phyloP scores from a whole-genome alignment of 2,329 filamentous ascomycete genomes.

The Conoideocrella luteorostrata region DNA sequence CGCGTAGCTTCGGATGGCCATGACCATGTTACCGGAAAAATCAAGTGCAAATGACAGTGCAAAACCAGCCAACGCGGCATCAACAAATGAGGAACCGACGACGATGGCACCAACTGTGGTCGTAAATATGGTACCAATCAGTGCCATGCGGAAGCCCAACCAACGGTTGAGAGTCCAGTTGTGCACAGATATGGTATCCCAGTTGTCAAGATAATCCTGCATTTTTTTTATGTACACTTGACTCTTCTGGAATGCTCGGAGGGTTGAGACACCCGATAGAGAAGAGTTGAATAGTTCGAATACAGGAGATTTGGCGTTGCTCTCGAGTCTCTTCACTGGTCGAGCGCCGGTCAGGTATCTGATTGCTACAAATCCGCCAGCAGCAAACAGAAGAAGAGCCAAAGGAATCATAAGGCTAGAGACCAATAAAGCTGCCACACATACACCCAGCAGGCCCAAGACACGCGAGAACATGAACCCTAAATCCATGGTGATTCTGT shows the following conservation, averaged over 20 bases:
- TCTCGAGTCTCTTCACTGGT: constrained; percentile 72
- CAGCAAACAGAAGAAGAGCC: constrained; percentile 48
- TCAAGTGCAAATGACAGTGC: constrained; percentile 67
- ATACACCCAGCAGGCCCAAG: constrained; percentile 57
- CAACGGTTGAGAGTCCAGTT: constrained; percentile 70
- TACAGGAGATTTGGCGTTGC: constrained; percentile 68
- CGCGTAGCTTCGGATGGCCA: constrained; percentile 61
- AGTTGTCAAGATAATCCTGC: constrained; percentile 62
- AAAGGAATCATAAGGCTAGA: constrained; percentile 60
- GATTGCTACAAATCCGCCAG: constrained; percentile 52
- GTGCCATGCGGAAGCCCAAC: constrained; percentile 66
- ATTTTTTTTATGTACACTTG: constrained; percentile 63
- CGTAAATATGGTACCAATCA: constrained; percentile 64
- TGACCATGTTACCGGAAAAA: constrained; percentile 58
- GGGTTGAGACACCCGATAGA: constrained; percentile 65
- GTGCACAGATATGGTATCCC: constrained; percentile 59
- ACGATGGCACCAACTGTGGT: constrained; percentile 59
- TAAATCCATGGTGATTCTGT: constrained; percentile 56
- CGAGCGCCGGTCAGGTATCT: constrained; percentile 65
- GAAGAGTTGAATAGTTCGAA: constrained; percentile 75
- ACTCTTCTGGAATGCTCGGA: constrained; percentile 67
- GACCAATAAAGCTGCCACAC: constrained; percentile 61
- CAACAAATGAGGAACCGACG: constrained; percentile 53
- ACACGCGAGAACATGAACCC: constrained; percentile 53
- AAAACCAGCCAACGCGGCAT: constrained; percentile 68